A percentile compares a stretch with the other conserved stretches of the same genome.
phyloP scores from a whole-genome alignment of 2,329 filamentous ascomycete species.

The Penicillium thymicola region DNA sequence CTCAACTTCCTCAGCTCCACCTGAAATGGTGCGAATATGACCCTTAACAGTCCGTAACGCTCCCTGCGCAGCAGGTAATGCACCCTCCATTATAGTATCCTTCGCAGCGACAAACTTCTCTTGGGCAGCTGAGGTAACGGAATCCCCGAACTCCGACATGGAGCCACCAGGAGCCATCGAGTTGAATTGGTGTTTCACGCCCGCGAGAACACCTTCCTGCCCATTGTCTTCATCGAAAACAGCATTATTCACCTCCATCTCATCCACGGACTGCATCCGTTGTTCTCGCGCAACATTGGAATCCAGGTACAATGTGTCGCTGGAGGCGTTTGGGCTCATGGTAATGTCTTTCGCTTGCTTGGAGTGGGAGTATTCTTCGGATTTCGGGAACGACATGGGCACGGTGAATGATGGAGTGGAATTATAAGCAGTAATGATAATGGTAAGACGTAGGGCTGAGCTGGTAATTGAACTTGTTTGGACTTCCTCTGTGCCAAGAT shows the following conservation, averaged over 20 bases:
- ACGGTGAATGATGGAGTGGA: background rate
- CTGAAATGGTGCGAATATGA: slow-evolving; percentile 4
- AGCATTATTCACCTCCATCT: background rate
- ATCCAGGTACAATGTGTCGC: slow-evolving; percentile 1
- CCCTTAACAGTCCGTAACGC: slow-evolving; percentile 12
- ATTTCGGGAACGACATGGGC: background rate
- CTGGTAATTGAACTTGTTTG: slow-evolving; percentile 13
- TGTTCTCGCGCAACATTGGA: background rate
- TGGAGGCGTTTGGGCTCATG: slow-evolving; percentile 4
- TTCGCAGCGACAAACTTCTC: slow-evolving; percentile 11
- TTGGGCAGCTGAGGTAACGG: slow-evolving; percentile 4
- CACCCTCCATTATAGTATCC: slow-evolving; percentile 11
- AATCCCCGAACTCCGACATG: slow-evolving; percentile 8
- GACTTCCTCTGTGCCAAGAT: background rate
- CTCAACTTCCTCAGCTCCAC: background rate
- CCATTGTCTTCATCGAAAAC: background rate
- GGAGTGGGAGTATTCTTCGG: background rate
- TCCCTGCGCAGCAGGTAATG: slow-evolving; percentile 11
- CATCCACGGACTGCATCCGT: background rate
- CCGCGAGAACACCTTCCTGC: slow-evolving; percentile 1
- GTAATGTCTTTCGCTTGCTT: background rate
- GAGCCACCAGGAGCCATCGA: slow-evolving; percentile 3
- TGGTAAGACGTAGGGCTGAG: slow-evolving; percentile 16
- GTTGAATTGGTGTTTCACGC: slow-evolving; percentile 10
- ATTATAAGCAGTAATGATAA: background rate